Base-by-base conservation (phyloP, 1,284 basidiomycete species). In the Leccinum subspadiceum region DNA sequence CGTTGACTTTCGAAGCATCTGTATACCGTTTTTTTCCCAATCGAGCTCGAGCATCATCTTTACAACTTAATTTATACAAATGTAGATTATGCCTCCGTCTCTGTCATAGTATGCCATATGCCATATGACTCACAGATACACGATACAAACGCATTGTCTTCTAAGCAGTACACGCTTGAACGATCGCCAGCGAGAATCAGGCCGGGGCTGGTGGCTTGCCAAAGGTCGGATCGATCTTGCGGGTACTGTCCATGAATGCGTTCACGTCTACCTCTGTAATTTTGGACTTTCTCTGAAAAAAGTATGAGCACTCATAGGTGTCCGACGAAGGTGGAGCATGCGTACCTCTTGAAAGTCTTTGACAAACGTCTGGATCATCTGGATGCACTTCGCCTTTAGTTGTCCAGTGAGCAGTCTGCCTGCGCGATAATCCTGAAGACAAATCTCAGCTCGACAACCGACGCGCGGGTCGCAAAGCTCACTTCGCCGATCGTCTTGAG, bases 391-490 rank as follows among this genome's bases (percentile, higher is more conserved):
- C 24, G 88, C 88, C 79, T 99, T 99, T 66, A 99, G 79, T 75
- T 99, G 89, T 8, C 95, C 94, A 0, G 96, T 98, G 59, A 97
- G 81, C 63, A 99, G 74, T 39, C 83, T 84, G 0, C 97, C 97
- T 12, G 91, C 84, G 20, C 94, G 88, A 78, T 99, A 99, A 62
- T 96, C 93, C 90, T 96, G 33, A n/a, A n/a, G n/a, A n/a, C n/a
- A n/a, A n/a, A n/a, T 17, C 10, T 44, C 41, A 44, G 41, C 41
- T 44, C 41, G 3, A 20, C 5, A n/a, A 17, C 10, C 37, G n/a
- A n/a, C 17, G 17, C 5, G 13, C 22, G 6, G 8, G 0, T 8
- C 6, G 5, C 20, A 37, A 54, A 64, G 10, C 86, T 63, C 65
- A 94, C 94, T 76, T 85, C 83, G 39, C 87, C 93, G 59, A 98